Conservation (phyloP, 2,329 filamentous ascomycete genomes). For the Xylariomycetidae sp. region DNA sequence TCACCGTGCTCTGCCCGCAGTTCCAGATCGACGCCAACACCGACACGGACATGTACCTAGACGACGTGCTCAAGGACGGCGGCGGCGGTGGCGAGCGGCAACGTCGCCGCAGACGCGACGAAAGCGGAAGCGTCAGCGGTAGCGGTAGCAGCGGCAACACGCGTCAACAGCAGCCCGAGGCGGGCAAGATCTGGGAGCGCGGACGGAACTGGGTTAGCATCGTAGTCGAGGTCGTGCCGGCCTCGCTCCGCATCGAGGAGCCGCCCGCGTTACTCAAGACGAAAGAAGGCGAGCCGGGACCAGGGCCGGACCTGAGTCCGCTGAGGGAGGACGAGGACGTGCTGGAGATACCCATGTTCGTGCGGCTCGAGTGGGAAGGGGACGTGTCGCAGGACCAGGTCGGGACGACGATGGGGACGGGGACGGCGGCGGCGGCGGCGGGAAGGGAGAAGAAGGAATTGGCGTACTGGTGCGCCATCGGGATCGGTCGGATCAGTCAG, state of each 20-base stretch:
- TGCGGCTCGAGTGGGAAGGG: conserved; percentile 84
- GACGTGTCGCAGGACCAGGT: conserved; percentile 61
- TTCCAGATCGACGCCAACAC: conserved; percentile 94
- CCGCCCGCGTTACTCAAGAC: conserved; percentile 20
- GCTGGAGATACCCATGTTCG: conserved; percentile 90
- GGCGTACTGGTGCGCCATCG: conserved; percentile 93
- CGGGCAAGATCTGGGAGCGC: conserved; percentile 93
- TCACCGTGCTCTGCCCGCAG: conserved; percentile 90
- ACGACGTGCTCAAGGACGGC: conserved; percentile 72
- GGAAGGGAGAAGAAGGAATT: conserved; percentile 74
- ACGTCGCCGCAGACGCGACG: conserved; percentile 32
- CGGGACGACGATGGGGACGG: conserved; percentile 45
- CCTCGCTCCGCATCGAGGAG: conserved; percentile 42
- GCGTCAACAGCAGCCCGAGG: conserved; percentile 72
- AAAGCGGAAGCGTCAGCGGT: conserved; percentile 30
- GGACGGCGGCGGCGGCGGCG: conserved; percentile 52
- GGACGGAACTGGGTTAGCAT: conserved; percentile 94
- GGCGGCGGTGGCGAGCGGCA: conserved; percentile 22
- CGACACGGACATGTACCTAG: conserved; percentile 71
- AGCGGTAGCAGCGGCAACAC: too few species aligned
- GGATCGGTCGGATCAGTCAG: conserved; percentile 72
- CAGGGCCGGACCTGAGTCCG: conserved; percentile 39
- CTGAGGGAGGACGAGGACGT: conserved; percentile 57
- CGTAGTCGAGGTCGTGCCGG: conserved; percentile 80
- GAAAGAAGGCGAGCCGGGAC: conserved; percentile 30